Conservation (phyloP, 495 filamentous ascomycete genomes). For the Neurospora hispaniola region DNA sequence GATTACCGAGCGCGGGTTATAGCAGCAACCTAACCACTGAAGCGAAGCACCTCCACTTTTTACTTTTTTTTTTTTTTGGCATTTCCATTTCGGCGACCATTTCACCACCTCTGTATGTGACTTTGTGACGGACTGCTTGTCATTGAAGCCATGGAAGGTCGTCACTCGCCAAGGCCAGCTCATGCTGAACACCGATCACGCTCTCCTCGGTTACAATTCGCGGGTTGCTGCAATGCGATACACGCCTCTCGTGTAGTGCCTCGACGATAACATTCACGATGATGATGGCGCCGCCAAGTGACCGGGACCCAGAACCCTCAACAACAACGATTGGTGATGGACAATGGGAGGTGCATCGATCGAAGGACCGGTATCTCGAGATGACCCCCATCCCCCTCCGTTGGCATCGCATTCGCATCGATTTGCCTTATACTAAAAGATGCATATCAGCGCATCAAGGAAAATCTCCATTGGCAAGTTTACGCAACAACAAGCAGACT, state of each 20-base stretch:
- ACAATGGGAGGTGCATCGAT: not conserved
- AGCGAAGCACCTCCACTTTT: not conserved
- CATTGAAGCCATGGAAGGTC: not conserved
- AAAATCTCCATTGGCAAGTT: not conserved
- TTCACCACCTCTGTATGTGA: not conserved
- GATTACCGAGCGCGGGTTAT: not conserved
- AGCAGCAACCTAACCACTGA: not conserved
- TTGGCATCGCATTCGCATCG: not conserved
- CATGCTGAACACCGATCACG: not conserved
- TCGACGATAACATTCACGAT: too few species aligned
- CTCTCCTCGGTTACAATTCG: not conserved
- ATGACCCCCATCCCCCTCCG: not conserved
- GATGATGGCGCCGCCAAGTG: not conserved
- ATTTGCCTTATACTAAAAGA: not conserved
- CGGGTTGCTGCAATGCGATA: not conserved
- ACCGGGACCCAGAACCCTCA: not conserved
- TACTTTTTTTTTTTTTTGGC: not conserved
- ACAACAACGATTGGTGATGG: not conserved
- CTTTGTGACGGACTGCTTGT: not conserved
- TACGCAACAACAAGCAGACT: not conserved
- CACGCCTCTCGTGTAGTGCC: not conserved
- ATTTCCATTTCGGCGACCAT: not conserved
- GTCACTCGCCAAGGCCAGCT: not conserved
- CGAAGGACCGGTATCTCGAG: not conserved
- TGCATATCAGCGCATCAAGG: not conserved